Conservation (phyloP, 148 eudicot genomes). For the Diospyros kaki region DNA sequence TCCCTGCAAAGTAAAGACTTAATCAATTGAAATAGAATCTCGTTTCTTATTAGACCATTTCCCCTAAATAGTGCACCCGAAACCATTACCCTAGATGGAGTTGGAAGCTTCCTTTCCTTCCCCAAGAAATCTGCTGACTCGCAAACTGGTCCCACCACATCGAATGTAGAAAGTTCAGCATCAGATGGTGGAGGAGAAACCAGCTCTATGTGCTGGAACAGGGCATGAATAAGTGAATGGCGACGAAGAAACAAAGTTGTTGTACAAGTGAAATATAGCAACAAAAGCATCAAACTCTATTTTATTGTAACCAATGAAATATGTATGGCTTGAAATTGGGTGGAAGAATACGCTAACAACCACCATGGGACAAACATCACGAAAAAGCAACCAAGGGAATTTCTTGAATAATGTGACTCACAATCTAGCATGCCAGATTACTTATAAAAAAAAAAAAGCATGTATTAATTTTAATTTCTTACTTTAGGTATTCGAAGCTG, state of each 20-base stretch:
- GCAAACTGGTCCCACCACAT: constrained; percentile 96
- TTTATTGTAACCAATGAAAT: not conserved
- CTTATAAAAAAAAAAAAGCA: too few species aligned
- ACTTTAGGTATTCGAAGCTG: too few species aligned
- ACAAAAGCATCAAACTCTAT: not conserved
- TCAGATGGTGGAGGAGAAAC: constrained; percentile 68
- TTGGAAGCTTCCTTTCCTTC: constrained; percentile 79
- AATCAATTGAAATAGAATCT: not conserved
- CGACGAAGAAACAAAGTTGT: not conserved
- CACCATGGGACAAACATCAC: too few species aligned
- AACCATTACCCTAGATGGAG: constrained; percentile 56
- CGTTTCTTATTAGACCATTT: too few species aligned
- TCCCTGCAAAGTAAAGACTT: constrained; percentile 48
- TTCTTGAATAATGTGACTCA: too few species aligned
- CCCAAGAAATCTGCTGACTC: constrained; percentile 98
- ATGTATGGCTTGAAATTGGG: not conserved
- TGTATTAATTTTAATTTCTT: too few species aligned
- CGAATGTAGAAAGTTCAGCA: constrained; percentile 66
- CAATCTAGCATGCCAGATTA: too few species aligned
- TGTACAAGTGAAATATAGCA: not conserved
- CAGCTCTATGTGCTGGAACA: constrained; percentile 79
- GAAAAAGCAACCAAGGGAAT: too few species aligned
- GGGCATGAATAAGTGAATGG: not conserved
- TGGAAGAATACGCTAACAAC: too few species aligned
- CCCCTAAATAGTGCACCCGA: not conserved